These are phyloP conservation scores for Amaranthus palmeri DNA, from an alignment of 148 eudicot genomes.

Conservation along the genomic window DNA sequence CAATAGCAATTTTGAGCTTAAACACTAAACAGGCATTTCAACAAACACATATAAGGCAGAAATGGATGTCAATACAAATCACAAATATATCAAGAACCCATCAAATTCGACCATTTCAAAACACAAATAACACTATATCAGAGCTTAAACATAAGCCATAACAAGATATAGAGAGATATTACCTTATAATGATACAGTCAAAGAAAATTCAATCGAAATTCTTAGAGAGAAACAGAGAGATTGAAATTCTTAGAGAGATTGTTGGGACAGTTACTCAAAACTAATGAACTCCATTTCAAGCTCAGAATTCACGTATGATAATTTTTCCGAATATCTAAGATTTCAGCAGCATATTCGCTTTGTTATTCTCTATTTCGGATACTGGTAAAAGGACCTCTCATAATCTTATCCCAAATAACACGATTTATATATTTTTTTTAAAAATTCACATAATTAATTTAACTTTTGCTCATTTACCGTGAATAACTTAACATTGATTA, in stretches of 20 bases:
- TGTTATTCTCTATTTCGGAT: no score
- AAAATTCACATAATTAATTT: no score
- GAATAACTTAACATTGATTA: no score
- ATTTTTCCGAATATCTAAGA: slow-evolving; percentile 11
- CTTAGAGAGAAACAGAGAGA: background rate
- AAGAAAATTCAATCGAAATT: slow-evolving; percentile 4
- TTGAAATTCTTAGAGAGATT: background rate
- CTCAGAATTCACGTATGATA: background rate
- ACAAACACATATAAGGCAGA: slow-evolving; percentile 19
- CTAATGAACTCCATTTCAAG: background rate
- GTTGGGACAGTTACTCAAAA: background rate
- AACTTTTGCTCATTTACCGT: no score
- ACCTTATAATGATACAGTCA: slow-evolving; percentile 11
- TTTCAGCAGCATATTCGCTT: slow-evolving; percentile 19
- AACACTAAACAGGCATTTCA: slow-evolving; percentile 4
- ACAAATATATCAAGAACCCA: slow-evolving; percentile 19
- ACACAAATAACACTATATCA: background rate
- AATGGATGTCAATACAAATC: background rate
- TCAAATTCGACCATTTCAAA: background rate
- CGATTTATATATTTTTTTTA: no score
- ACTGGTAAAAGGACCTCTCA: background rate
- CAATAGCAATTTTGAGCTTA: background rate
- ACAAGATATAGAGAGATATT: background rate
- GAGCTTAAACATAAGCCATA: background rate
- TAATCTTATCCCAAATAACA: background rate